Base-by-base conservation (phyloP, 2,329 filamentous ascomycete species). In the Lasiodiplodia hormozganensis region DNA sequence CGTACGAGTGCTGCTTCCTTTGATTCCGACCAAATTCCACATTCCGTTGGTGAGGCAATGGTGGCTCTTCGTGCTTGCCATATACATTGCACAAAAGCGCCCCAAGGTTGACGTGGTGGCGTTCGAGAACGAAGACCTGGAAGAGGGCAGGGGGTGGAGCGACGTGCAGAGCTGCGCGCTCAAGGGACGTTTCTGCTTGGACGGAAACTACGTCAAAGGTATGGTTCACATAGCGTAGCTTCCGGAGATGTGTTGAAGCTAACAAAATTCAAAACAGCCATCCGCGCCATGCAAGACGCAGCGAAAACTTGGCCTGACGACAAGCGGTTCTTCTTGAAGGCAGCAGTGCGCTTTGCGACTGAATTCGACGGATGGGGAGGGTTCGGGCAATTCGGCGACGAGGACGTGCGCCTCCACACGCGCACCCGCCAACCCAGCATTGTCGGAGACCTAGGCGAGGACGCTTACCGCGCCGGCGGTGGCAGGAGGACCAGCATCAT, bases 201-300 rank as follows among this genome's bases (percentile, higher is more conserved):
- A 98, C 80, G 87, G 92, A 21, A 92, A 97, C 80, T 97, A 89
- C 76, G 89, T 98, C 40, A 97, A 97, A 82, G 58, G 58, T 62
- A 62, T 14, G 58, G 12, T 25, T 89, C 91, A 47, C 12, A 16
- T 10, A 1, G 23, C 38, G 7, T 31, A 16, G 3, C 12, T 21
- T 43, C 2, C 4, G 28, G 12, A 14, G 25, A 6, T 25, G 6
- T 14, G 25, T 28, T 40, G 47, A 10, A 18, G n/a, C 54, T 25
- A 18, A 51, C 34, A 18, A 4, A n/a, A 23, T 21, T 3, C 8
- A 43, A 53, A 51, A 38, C 62, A 90, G 91, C 86, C 18, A 82
- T 94, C 65, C 87, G 93, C 53, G 88, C 92, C 2, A 90, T 95
- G 83, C 89, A 85, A 77, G 92, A 92, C 76, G 90, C 90, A 21